These are phyloP conservation scores for Chalciporus sp. DNA, from an alignment of 1,284 basidiomycete genomes.

Conservation along the genomic window DNA sequence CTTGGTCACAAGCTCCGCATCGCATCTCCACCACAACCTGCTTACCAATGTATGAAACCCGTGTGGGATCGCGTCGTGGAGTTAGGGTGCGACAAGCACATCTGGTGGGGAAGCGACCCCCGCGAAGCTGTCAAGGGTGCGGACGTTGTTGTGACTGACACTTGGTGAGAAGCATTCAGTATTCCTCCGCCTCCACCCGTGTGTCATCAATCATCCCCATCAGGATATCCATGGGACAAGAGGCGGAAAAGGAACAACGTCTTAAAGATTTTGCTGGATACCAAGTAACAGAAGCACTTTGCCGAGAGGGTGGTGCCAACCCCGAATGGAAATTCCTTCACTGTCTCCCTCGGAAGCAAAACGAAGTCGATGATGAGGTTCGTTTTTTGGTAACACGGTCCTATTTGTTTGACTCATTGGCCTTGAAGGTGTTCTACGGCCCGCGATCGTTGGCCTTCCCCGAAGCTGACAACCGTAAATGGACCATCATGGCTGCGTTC, in stretches of 20 bases:
- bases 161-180: conserved; percentile 62
- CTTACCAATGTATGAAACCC: conserved; percentile 75
- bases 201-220: not conserved
- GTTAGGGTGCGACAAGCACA: conserved; percentile 69
- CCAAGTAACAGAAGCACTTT: conserved; percentile 90
- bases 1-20: conserved; percentile 87
- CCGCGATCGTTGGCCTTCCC: conserved; percentile 75
- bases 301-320: conserved; percentile 79
- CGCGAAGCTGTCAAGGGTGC: conserved; percentile 87
- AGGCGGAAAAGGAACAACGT: conserved; percentile 90
- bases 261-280: conserved; percentile 89
- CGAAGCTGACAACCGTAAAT: conserved; percentile 86
- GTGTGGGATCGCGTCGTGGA: conserved; percentile 82
- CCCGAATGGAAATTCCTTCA: conserved; percentile 95
- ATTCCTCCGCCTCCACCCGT: not conserved
- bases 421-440: conserved; percentile 70
- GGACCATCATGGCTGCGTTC: conserved; percentile 91
- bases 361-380: conserved; percentile 96
- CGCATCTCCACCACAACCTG: conserved; percentile 68
- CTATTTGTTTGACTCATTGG: not conserved
- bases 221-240: conserved; percentile 99
- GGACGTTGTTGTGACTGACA: conserved; percentile 94
- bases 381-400: conserved; percentile 23
- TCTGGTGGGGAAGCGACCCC: conserved; percentile 80
- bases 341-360: conserved; percentile 89